Percentiles rank a stretch among this genome's conserved stretches.
Conservation (phyloP, 1,139 yeast species). For the Saccharomyces hybrid region DNA sequence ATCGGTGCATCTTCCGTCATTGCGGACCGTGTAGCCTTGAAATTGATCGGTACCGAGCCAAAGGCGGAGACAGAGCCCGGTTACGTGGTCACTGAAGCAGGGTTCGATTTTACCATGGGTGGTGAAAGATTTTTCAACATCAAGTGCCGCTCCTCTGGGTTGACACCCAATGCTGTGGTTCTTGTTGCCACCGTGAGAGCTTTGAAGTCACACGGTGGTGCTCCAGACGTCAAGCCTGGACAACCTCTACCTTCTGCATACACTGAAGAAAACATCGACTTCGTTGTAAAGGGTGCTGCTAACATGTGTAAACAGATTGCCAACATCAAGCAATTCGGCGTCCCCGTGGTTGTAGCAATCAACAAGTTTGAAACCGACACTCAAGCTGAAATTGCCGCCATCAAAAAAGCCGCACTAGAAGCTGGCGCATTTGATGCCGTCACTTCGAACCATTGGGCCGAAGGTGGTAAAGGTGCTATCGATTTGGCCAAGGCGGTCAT, state of each 20-base stretch:
- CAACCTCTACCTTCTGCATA: slow-evolving; percentile 64
- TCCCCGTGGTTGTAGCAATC: slow-evolving; percentile 74
- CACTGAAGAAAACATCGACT: slow-evolving; percentile 56
- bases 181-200: slow-evolving; percentile 77
- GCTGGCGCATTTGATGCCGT: slow-evolving; percentile 77
- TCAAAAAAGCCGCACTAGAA: slow-evolving; percentile 52
- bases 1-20: slow-evolving; percentile 93
- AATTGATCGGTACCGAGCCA: slow-evolving; percentile 71
- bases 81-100: slow-evolving; percentile 77
- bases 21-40: slow-evolving; percentile 92
- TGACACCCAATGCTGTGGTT: slow-evolving; percentile 65
- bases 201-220: slow-evolving; percentile 75
- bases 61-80: slow-evolving; percentile 48
- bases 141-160: slow-evolving; percentile 69
- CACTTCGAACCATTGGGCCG: slow-evolving; percentile 70
- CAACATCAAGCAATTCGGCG: slow-evolving; percentile 62
- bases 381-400: slow-evolving; percentile 55
- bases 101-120: slow-evolving; percentile 84
- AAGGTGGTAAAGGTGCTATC: slow-evolving; percentile 72
- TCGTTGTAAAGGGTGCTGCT: slow-evolving; percentile 57
- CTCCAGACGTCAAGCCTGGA: slow-evolving; percentile 77
- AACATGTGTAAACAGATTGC: slow-evolving; percentile 69
- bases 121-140: slow-evolving; percentile 79
- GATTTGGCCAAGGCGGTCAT: slow-evolving; percentile 64
- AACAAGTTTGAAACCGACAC: slow-evolving; percentile 69